Evolutionary conservation across 2,329 filamentous ascomycete species (phyloP).

Genomic region (Fusarium veterinarium): DNA sequence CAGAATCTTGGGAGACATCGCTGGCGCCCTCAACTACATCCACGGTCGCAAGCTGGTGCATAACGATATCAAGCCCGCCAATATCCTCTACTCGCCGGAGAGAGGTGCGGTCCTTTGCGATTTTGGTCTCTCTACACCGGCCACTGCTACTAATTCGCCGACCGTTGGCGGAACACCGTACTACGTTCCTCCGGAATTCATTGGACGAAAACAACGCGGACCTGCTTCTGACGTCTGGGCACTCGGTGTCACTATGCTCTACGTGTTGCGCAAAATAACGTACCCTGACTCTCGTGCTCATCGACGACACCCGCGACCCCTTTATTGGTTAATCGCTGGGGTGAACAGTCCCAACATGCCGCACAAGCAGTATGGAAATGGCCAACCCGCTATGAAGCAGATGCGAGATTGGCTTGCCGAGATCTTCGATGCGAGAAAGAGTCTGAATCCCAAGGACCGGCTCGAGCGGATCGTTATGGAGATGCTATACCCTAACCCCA

Average conservation of each 20-base stretch:
- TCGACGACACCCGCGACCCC: conserved; percentile 59
- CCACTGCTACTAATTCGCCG: conserved; percentile 56
- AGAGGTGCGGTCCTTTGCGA: conserved; percentile 70
- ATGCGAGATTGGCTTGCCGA: conserved; percentile 69
- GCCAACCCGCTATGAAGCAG: conserved; percentile 58
- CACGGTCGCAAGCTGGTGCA: conserved; percentile 66
- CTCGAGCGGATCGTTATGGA: conserved; percentile 64
- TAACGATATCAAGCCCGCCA: conserved; percentile 72
- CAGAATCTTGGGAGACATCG: conserved; percentile 66
- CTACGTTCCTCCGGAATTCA: conserved; percentile 71
- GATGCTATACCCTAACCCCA: conserved; percentile 65
- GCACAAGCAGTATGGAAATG: conserved; percentile 51
- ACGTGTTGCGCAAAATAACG: conserved; percentile 65
- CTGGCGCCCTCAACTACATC: conserved; percentile 66
- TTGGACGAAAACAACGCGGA: conserved; percentile 65
- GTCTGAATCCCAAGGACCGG: conserved; percentile 59
- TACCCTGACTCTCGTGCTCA: conserved; percentile 65
- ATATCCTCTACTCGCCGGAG: conserved; percentile 69
- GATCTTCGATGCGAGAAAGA: conserved; percentile 60
- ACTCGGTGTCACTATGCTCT: conserved; percentile 70
- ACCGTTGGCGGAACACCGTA: conserved; percentile 69
- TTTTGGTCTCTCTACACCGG: conserved; percentile 66
- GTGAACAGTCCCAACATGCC: conserved; percentile 57
- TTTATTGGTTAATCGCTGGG: conserved; percentile 70
- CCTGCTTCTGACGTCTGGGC: conserved; percentile 69